phyloP scores from a whole-genome alignment of 805 yeast species.

The Scheffersomyces coipomensis region DNA sequence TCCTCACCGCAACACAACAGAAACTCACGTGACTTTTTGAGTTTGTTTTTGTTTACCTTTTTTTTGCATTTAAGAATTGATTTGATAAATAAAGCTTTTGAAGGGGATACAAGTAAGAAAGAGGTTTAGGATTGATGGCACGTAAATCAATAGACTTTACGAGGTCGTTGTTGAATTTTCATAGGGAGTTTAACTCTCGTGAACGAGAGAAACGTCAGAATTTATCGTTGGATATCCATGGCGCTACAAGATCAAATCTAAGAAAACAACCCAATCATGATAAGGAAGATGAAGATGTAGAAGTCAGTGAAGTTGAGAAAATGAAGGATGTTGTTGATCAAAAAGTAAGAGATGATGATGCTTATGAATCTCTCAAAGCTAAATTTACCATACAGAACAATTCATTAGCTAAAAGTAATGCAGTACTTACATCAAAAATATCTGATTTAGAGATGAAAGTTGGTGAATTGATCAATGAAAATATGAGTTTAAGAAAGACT shows the following conservation, averaged over 20 bases:
- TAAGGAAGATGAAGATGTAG: not conserved
- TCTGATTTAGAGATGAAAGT: constrained; percentile 52
- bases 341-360: too few species aligned
- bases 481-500: constrained; percentile 40
- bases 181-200: too few species aligned
- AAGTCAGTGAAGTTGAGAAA: too few species aligned
- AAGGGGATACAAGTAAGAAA: too few species aligned
- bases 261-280: not conserved
- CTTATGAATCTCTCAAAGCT: constrained; percentile 25
- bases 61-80: not conserved
- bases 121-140: constrained; percentile 3
- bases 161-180: constrained; percentile 6
- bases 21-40: not conserved
- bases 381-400: constrained; percentile 48
- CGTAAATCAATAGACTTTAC: constrained; percentile 8
- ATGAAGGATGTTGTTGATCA: too few species aligned
- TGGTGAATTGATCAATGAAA: constrained; percentile 50
- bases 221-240: too few species aligned
- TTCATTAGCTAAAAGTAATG: constrained; percentile 59
- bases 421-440: constrained; percentile 49
- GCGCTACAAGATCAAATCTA: constrained; percentile 1
- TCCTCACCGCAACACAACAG: not conserved
- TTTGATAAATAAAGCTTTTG: not conserved
- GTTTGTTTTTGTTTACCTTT: constrained; percentile 4
- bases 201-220: too few species aligned